Percentiles rank a stretch among this genome's conserved stretches.
phyloP scores from a whole-genome alignment of 2,329 filamentous ascomycete genomes.

The Aaosphaeria arxii region DNA sequence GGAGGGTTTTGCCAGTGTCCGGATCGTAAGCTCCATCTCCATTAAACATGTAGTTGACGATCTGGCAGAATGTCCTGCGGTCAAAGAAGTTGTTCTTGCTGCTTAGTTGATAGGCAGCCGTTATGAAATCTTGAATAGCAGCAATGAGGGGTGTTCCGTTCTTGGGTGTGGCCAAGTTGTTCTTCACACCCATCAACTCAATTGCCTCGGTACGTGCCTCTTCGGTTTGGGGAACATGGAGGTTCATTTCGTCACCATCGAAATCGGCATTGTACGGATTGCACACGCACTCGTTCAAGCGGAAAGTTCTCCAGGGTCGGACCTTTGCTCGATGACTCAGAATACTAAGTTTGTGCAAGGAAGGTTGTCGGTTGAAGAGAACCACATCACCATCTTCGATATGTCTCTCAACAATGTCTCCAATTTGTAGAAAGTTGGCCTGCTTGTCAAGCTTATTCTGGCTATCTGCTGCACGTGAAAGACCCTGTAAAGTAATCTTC shows the following conservation, averaged over 20 bases:
- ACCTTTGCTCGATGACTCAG: conserved; percentile 94
- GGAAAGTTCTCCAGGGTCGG: conserved; percentile 91
- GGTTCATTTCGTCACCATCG: conserved; percentile 98
- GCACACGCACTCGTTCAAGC: conserved; percentile 96
- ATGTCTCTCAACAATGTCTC: conserved; percentile 91
- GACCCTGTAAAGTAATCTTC: conserved; percentile 68
- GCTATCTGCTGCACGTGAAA: conserved; percentile 27
- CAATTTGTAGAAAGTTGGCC: conserved; percentile 73
- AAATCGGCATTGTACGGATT: conserved; percentile 99
- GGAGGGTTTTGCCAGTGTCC: conserved; percentile 49
- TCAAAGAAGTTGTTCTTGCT: conserved; percentile 93
- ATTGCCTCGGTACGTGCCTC: conserved; percentile 94
- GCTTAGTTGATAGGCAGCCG: conserved; percentile 85
- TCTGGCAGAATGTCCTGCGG: conserved; percentile 80
- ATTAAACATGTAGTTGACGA: conserved; percentile 93
- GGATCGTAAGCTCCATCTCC: conserved; percentile 54
- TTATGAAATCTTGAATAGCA: conserved; percentile 99
- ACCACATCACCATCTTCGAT: conserved; percentile 94
- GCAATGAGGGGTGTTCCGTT: conserved; percentile 98
- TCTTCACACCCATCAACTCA: conserved; percentile 95
- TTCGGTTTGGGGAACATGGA: conserved; percentile 96
- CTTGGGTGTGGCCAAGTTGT: conserved; percentile 93
- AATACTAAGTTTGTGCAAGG: conserved; percentile 97
- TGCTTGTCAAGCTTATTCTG: conserved; percentile 65
- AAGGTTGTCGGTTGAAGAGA: conserved; percentile 96